Evolutionary conservation across 2,329 filamentous ascomycete genomes (phyloP).

Genomic region (Cryphonectria japonica): DNA sequence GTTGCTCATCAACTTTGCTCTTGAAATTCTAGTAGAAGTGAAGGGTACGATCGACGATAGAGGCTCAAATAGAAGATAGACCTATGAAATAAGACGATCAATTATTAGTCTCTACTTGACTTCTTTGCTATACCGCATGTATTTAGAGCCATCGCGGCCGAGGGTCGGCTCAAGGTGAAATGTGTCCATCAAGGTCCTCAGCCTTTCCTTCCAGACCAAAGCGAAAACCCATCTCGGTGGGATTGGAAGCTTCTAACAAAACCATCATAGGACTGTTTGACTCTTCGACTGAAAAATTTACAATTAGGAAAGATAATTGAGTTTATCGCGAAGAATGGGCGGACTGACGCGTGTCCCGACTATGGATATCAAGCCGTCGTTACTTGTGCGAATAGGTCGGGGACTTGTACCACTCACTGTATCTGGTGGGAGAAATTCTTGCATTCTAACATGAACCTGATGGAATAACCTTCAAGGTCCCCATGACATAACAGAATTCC

Average conservation of each 20-base stretch:
- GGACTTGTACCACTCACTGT: neutral
- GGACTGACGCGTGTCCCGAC: neutral
- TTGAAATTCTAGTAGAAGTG: too few species aligned
- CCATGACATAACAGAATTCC: neutral
- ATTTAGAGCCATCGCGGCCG: neutral
- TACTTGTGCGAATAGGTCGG: neutral
- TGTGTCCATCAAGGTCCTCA: conserved; percentile 10
- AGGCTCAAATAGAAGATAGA: neutral
- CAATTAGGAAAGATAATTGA: neutral
- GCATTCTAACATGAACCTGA: neutral
- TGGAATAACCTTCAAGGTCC: neutral
- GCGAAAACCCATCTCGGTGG: too few species aligned
- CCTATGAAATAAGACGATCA: neutral
- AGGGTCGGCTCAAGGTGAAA: too few species aligned
- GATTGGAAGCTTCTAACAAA: neutral
- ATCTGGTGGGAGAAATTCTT: neutral
- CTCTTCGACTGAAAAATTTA: neutral
- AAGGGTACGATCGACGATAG: neutral
- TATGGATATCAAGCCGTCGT: neutral
- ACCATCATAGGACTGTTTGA: neutral
- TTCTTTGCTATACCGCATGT: neutral
- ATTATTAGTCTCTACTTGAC: neutral
- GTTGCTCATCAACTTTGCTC: neutral
- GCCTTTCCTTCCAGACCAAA: neutral
- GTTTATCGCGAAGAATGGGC: neutral